Evolutionary conservation across 305 asterid species (phyloP).

Genomic region (Rubia occidens): DNA sequence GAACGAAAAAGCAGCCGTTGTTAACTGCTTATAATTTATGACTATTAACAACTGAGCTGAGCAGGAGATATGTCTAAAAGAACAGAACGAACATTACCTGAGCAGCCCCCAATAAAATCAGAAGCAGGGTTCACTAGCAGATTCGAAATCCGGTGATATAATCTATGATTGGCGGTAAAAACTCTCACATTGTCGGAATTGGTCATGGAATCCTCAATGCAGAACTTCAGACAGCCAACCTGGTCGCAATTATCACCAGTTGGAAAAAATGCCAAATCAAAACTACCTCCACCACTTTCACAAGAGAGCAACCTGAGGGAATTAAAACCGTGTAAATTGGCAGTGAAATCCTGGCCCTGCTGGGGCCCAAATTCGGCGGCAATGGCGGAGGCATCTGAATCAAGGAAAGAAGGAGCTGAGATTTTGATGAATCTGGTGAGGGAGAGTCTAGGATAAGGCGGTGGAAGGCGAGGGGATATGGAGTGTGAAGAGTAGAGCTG

Average conservation of each 20-base stretch:
- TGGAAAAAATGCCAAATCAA: constrained; percentile 43
- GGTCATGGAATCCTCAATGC: constrained; percentile 27
- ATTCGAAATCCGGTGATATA: constrained; percentile 35
- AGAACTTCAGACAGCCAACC: constrained; percentile 43
- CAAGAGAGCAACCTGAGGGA: constrained; percentile 43
- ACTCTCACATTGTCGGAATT: constrained; percentile 10
- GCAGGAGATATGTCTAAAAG: not conserved
- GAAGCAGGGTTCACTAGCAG: constrained; percentile 47
- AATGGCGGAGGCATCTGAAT: constrained; percentile 31
- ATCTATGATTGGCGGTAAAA: constrained; percentile 12
- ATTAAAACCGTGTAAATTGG: constrained; percentile 37
- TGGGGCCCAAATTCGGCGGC: constrained; percentile 30
- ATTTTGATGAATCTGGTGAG: constrained; percentile 36
- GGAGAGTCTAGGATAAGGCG: constrained; percentile 33
- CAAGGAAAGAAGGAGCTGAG: constrained; percentile 16
- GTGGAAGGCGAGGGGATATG: constrained; percentile 48
- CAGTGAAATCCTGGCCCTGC: constrained; percentile 7
- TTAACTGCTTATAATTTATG: not conserved
- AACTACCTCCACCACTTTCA: constrained; percentile 4
- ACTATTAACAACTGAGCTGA: not conserved
- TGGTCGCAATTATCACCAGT: constrained; percentile 53
- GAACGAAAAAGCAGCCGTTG: not conserved
- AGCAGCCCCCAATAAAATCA: constrained; percentile 20
- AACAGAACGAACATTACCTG: constrained; percentile 6
- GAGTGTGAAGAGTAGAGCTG: constrained; percentile 30